Percentiles rank a stretch among this genome's conserved stretches.
phyloP scores from a whole-genome alignment of 345 rosid genomes.

The Dovyalis caffra region DNA sequence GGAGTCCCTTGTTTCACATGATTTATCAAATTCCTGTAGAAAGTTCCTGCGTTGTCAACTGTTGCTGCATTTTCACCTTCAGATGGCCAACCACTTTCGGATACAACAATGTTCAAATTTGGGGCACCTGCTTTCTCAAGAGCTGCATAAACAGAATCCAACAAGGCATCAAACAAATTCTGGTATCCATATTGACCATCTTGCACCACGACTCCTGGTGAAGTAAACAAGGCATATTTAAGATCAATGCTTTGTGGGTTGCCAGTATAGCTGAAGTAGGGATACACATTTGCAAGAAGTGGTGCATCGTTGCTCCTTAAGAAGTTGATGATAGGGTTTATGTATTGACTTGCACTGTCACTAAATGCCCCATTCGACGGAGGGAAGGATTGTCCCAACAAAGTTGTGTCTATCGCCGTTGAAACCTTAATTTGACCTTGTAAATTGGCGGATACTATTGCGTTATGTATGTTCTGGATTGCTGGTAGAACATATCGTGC shows the following conservation, averaged over 20 bases:
- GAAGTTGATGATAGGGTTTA: constrained; percentile 25
- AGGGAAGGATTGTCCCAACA: constrained; percentile 20
- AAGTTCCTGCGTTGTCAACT: constrained; percentile 15
- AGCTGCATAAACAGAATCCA: constrained; percentile 20
- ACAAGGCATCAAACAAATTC: constrained; percentile 24
- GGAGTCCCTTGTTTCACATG: constrained; percentile 35
- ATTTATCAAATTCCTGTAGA: constrained; percentile 5
- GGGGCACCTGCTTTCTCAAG: constrained; percentile 21
- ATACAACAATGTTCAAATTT: constrained; percentile 11
- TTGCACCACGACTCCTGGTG: background rate
- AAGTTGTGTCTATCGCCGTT: constrained; percentile 23
- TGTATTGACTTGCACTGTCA: background rate
- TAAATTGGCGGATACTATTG: constrained; percentile 17
- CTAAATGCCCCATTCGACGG: constrained; percentile 28
- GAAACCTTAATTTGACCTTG: constrained; percentile 33
- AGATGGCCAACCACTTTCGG: constrained; percentile 31
- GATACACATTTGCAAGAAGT: constrained; percentile 24
- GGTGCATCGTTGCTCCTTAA: constrained; percentile 8
- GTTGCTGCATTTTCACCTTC: constrained; percentile 8
- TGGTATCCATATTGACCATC: constrained; percentile 16
- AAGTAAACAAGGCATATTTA: constrained; percentile 12
- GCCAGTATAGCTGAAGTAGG: constrained; percentile 19
- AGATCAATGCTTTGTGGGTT: background rate
- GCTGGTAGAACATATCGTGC: constrained; percentile 24
- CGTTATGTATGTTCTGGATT: constrained; percentile 23